phyloP scores from a whole-genome alignment of 768 basidiomycete genomes.

The Hygrocybe punicea region DNA sequence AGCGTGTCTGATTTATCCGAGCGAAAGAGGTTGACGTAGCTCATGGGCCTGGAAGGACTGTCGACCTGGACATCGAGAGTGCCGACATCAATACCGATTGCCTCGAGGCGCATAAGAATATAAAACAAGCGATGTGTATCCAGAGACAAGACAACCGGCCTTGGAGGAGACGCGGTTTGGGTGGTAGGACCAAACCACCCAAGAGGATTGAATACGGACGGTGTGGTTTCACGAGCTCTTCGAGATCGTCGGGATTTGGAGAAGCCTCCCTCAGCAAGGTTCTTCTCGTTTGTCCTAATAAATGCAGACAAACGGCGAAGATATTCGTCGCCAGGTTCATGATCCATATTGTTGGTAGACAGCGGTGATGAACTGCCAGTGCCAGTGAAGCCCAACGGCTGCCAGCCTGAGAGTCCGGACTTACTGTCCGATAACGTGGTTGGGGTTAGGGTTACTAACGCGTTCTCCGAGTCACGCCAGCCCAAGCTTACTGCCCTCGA shows the following conservation, averaged over 20 bases:
- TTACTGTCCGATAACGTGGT: too few relatives aligned
- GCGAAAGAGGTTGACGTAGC: conserved; percentile 60
- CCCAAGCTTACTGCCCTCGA: not conserved
- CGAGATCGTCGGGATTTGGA: conserved; percentile 47
- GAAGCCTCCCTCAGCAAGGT: conserved; percentile 63
- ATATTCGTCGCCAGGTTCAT: conserved; percentile 72
- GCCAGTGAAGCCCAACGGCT: conserved; percentile 1
- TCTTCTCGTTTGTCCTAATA: conserved; percentile 68
- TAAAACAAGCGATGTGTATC: conserved; percentile 87
- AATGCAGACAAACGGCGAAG: conserved; percentile 65
- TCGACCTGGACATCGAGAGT: conserved; percentile 75
- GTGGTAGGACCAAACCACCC: conserved; percentile 52
- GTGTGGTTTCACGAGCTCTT: conserved; percentile 23
- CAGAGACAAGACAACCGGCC: conserved; percentile 63
- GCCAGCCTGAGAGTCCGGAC: too few relatives aligned
- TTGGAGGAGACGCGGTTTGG: conserved; percentile 35
- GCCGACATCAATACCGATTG: conserved; percentile 70
- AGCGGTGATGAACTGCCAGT: conserved; percentile 8
- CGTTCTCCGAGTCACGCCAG: too few relatives aligned
- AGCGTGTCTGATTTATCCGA: conserved; percentile 68
- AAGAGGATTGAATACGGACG: conserved; percentile 57
- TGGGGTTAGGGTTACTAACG: conserved; percentile 8
- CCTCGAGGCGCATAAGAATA: conserved; percentile 82
- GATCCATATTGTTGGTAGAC: conserved; percentile 32
- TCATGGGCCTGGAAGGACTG: conserved; percentile 72